Base-by-base conservation (phyloP, 176 grass and related monocot species). In the Raddia guianensis region DNA sequence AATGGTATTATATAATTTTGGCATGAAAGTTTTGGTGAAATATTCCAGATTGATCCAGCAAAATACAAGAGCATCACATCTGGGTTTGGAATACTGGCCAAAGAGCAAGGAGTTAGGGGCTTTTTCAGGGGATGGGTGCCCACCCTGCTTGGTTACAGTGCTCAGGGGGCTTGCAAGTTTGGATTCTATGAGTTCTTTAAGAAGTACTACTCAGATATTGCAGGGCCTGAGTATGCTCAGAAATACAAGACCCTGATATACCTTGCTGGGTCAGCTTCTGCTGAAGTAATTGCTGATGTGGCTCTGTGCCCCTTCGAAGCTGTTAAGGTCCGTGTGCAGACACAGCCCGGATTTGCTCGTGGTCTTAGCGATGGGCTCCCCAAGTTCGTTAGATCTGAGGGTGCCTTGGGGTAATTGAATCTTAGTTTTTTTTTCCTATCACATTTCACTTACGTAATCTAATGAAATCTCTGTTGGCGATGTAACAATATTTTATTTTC, bases 61-160 rank as follows among this genome's bases (percentile, higher is more conserved):
- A 92, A 89, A 62, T 92, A 92, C 51, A 89, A 86, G 81, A 90
- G 91, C 87, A 90, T 93, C 53, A 44, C 87, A 56, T 93, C 91
- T 70, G 87, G 91, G 58, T 93, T 93, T 75, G 91, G 91, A 40
- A 33, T 93, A 55, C 76, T 93, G 66, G 66, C 80, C 18, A 90
- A 87, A 75, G 91, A 93, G 63, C 91, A 93, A 90, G 91, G 87
- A 13, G 50, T 83, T 33, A 81, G 64, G 79, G 91, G 91, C 14
- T 93, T 93, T 73, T 93, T 93, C 76, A 85, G 84, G 84, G 87
- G 91, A 19, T 93, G 87, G 87, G 91, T 90, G 42, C 91, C 91
- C 8, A 90, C 91, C 42, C 81, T 93, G 69, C 82, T 90, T 51
- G 87, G 87, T 40, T 93, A 93, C 78, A 90, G 91, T 50, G 91